A percentile compares a stretch with the other conserved stretches of the same genome.
Evolutionary conservation across 257 asterid species (phyloP).

Genomic region (Gynochthodes officinalis): DNA sequence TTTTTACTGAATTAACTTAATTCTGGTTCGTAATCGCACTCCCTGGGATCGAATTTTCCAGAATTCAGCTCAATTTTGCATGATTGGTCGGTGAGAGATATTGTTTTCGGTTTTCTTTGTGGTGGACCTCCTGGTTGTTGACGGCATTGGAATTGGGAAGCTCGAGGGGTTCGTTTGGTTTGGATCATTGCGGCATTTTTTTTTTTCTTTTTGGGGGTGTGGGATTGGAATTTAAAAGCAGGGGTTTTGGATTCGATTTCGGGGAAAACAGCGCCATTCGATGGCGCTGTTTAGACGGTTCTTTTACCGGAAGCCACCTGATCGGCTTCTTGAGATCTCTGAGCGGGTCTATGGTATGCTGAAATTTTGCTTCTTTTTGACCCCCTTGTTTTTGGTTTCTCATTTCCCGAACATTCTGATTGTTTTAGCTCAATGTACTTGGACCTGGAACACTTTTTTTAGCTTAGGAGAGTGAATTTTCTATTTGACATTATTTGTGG

Average conservation of each 20-base stretch:
- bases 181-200: conserved; percentile 27
- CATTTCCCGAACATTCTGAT: conserved; percentile 9
- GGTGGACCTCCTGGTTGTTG: no score
- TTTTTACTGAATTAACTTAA: conserved; percentile 12
- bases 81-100: not conserved
- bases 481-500: not conserved
- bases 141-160: conserved; percentile 22
- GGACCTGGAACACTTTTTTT: not conserved
- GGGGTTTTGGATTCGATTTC: conserved; percentile 62
- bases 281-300: conserved; percentile 99
- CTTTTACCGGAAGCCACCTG: conserved; percentile 98
- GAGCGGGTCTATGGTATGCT: conserved; percentile 95
- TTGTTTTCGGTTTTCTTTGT: not conserved
- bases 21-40: conserved; percentile 6
- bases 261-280: conserved; percentile 83
- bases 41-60: conserved; percentile 1
- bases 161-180: conserved; percentile 33
- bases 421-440: conserved; percentile 8
- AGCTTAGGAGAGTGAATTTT: conserved; percentile 1
- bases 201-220: conserved; percentile 11
- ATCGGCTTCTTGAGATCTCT: conserved; percentile 98
- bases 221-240: conserved; percentile 23
- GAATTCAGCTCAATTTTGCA: conserved; percentile 15
- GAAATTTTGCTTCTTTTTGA: not conserved
- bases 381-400: conserved; percentile 16